Percentiles rank a stretch among this genome's conserved stretches.
phyloP scores from a whole-genome alignment of 352 stramenopile species.

The Blastocystis sp. region DNA sequence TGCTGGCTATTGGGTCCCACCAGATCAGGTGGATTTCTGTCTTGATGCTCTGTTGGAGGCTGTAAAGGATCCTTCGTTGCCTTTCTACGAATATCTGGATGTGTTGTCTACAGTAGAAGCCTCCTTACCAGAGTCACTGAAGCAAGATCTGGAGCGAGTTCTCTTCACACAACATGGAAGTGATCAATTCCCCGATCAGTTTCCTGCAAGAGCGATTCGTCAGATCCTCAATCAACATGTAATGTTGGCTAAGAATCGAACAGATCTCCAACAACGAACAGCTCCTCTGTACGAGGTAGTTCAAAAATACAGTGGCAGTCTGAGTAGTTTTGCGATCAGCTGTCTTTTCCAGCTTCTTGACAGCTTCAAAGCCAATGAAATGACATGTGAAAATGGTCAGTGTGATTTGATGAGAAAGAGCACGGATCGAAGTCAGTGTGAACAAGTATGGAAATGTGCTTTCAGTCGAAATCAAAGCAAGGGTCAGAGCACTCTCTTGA shows the following conservation, averaged over 20 bases:
- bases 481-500: conserved; percentile 70
- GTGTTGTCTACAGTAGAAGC: conserved; percentile 32
- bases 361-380: conserved; percentile 52
- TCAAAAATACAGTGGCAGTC: conserved; percentile 74
- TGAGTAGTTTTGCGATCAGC: conserved; percentile 61
- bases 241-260: conserved; percentile 66
- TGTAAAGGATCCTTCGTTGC: neutral
- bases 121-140: neutral
- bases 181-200: conserved; percentile 64
- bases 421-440: neutral
- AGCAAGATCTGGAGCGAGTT: conserved; percentile 18
- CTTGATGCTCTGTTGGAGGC: conserved; percentile 62
- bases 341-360: conserved; percentile 63
- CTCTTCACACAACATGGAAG: neutral
- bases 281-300: conserved; percentile 72
- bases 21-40: neutral
- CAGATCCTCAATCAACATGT: conserved; percentile 64
- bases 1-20: conserved; percentile 80
- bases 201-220: conserved; percentile 63
- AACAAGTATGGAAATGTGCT: neutral
- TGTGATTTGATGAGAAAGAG: neutral
- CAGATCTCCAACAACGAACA: conserved; percentile 64
- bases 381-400: neutral
- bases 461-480: conserved; percentile 61
- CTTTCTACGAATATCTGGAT: conserved; percentile 45